phyloP scores from a whole-genome alignment of 2,329 filamentous ascomycete genomes.

The Colletotrichum liriopes region DNA sequence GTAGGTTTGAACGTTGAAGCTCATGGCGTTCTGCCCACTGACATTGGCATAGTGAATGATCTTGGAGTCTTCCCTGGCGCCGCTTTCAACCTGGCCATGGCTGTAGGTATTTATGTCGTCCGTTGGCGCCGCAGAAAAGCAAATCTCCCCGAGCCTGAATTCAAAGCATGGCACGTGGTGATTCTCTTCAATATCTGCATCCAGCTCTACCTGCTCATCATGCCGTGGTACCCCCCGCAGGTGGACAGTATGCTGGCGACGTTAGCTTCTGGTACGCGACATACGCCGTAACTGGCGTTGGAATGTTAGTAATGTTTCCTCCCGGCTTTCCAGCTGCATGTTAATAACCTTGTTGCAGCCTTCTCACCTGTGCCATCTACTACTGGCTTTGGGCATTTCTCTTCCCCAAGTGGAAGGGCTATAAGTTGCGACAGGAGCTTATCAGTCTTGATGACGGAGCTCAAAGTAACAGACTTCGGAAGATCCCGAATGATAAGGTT shows the following conservation, averaged over 20 bases:
- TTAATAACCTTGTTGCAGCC: conserved; percentile 50
- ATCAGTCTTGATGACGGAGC: conserved; percentile 54
- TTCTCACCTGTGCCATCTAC: conserved; percentile 69
- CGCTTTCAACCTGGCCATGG: conserved; percentile 72
- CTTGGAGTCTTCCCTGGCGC: conserved; percentile 71
- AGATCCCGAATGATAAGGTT: conserved; percentile 66
- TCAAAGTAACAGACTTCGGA: conserved; percentile 64
- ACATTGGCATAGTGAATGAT: conserved; percentile 29
- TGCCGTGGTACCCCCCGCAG: conserved; percentile 81
- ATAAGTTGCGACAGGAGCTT: conserved; percentile 70
- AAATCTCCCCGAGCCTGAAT: conserved; percentile 65
- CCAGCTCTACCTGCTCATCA: conserved; percentile 75
- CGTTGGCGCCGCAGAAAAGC: conserved; percentile 68
- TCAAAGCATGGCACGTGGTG: conserved; percentile 71
- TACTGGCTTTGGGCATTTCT: conserved; percentile 72
- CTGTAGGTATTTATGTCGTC: conserved; percentile 71
- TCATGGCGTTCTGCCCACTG: not conserved
- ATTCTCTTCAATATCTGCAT: conserved; percentile 73
- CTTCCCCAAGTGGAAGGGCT: conserved; percentile 66
- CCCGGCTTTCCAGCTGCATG: not conserved
- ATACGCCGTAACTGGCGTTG: conserved; percentile 76
- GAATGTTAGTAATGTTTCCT: conserved; percentile 66
- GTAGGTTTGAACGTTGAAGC: conserved; percentile 48
- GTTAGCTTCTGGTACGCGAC: conserved; percentile 84
- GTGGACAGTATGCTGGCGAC: conserved; percentile 72